phyloP scores from a whole-genome alignment of 2,329 filamentous ascomycete species.

The Aspergillus chevalieri region DNA sequence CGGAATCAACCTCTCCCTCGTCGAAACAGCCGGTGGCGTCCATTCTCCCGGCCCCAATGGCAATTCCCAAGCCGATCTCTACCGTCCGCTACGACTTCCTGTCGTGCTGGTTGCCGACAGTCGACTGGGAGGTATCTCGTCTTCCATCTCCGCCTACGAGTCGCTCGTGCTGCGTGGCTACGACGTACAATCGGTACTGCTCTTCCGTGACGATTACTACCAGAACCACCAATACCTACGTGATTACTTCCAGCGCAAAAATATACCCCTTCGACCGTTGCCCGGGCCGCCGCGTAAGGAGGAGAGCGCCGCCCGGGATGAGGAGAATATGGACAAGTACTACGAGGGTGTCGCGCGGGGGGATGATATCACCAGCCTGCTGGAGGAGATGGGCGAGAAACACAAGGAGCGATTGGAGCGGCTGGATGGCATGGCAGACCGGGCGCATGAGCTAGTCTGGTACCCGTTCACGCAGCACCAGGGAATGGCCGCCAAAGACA shows the following conservation, averaged over 20 bases:
- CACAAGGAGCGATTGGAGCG: conserved; percentile 53
- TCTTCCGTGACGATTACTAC: conserved; percentile 63
- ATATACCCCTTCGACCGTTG: conserved; percentile 53
- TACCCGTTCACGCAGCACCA: conserved; percentile 83
- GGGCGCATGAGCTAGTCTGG: conserved; percentile 66
- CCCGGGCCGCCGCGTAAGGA: conserved; percentile 47
- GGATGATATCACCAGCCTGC: conserved; percentile 38
- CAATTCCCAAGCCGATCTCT: conserved; percentile 70
- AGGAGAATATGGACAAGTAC: conserved; percentile 56
- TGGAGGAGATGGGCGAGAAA: conserved; percentile 47
- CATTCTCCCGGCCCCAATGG: conserved; percentile 73
- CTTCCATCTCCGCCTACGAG: conserved; percentile 74
- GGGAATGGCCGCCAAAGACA: conserved; percentile 54
- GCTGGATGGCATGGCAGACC: conserved; percentile 55
- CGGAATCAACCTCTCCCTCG: conserved; percentile 54
- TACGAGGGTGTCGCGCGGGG: conserved; percentile 48
- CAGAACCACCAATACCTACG: conserved; percentile 62
- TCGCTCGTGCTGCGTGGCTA: conserved; percentile 72
- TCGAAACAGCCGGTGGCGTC: conserved; percentile 78
- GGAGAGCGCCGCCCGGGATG: conserved; percentile 42
- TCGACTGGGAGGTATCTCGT: conserved; percentile 70
- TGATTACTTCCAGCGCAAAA: conserved; percentile 59
- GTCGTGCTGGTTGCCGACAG: conserved; percentile 69
- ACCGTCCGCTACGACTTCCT: conserved; percentile 66
- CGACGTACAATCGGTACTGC: conserved; percentile 62